Percentiles rank a stretch among this genome's conserved stretches.
phyloP scores from a whole-genome alignment of 1,139 yeast genomes.

The Pneumocystis jirovecii region DNA sequence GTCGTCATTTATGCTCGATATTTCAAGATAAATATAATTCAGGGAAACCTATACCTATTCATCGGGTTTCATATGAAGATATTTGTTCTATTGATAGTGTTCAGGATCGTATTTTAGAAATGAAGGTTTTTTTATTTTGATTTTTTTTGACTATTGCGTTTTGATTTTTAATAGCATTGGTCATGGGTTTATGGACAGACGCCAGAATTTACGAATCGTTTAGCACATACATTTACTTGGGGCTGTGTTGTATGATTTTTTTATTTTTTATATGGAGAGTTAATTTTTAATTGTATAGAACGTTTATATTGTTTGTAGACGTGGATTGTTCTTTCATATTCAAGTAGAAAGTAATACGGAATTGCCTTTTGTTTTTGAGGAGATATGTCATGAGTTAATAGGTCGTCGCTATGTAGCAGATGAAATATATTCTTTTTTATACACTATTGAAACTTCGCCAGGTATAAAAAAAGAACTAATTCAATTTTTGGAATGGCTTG shows the following conservation, averaged over 20 bases:
- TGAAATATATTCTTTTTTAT: neutral
- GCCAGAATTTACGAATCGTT: conserved; percentile 43
- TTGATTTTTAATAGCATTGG: conserved; percentile 36
- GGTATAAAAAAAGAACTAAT: neutral
- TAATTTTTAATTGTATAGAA: neutral
- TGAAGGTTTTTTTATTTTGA: conserved; percentile 5
- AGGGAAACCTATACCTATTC: conserved; percentile 5
- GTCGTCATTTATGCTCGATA: conserved; percentile 32
- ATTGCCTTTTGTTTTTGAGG: neutral
- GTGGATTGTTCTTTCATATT: neutral
- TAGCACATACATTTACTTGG: neutral
- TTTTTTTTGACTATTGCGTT: neutral
- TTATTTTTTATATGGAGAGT: too few species aligned
- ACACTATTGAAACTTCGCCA: neutral
- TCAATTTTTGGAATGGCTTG: neutral
- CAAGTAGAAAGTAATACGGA: neutral
- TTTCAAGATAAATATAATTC: conserved; percentile 31
- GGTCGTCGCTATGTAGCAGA: neutral
- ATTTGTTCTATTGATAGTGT: conserved; percentile 1
- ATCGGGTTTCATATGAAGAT: conserved; percentile 11
- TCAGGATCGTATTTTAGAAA: neutral
- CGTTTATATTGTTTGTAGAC: neutral
- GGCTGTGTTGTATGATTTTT: neutral
- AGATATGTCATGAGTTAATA: neutral
- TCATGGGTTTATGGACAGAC: conserved; percentile 60